Evolutionary conservation across 106 monocot species (phyloP).

Genomic region (Posidonia australis): DNA sequence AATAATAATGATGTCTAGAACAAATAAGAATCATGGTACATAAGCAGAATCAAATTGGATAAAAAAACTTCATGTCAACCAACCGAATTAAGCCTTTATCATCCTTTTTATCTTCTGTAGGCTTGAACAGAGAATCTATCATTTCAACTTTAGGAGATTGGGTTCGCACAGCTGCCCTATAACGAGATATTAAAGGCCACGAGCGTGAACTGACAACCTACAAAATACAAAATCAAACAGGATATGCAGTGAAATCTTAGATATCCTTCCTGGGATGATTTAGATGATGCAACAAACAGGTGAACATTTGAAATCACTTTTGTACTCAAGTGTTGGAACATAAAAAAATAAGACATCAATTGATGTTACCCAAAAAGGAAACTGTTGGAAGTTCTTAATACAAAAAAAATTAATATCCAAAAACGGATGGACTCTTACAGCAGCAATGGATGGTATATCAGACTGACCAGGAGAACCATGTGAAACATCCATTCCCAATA

Average conservation of each 20-base stretch:
- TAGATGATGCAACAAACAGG: too few relatives aligned
- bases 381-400: too few relatives aligned
- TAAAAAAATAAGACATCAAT: too few relatives aligned
- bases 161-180: slow-evolving; percentile 72
- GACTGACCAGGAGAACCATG: slow-evolving; percentile 61
- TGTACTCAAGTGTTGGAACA: too few relatives aligned
- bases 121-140: slow-evolving; percentile 92
- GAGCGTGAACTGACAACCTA: slow-evolving; percentile 89
- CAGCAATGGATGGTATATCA: slow-evolving; percentile 62
- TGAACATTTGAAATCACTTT: too few relatives aligned
- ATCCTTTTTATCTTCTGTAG: slow-evolving; percentile 13
- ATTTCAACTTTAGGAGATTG: slow-evolving; percentile 87
- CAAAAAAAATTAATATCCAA: not conserved
- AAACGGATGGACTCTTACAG: slow-evolving; percentile 21
- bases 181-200: slow-evolving; percentile 83
- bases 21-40: not conserved
- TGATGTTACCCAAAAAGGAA: too few relatives aligned
- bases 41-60: not conserved
- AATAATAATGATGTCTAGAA: slow-evolving; percentile 1
- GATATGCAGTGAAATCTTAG: not conserved
- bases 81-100: slow-evolving; percentile 67
- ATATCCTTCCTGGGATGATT: too few relatives aligned
- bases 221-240: not conserved
- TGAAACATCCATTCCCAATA: slow-evolving; percentile 39
- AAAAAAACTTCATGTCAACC: not conserved